Base-by-base conservation (phyloP, 2,329 filamentous ascomycete species). In the Neocatenulostroma microsporum region DNA sequence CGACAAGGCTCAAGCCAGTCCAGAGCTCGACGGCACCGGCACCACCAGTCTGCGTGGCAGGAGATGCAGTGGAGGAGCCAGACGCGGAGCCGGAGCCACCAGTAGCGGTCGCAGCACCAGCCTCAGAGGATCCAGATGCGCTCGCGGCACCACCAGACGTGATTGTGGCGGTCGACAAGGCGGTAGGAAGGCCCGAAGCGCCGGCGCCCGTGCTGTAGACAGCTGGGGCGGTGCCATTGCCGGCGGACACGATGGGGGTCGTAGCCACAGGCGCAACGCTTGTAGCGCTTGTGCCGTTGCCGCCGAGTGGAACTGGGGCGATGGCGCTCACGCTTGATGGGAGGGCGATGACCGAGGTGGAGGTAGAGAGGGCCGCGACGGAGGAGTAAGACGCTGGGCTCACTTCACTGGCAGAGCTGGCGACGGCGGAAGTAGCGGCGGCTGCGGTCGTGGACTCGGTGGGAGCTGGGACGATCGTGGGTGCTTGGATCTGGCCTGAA, bases 401-500 rank as follows among this genome's bases (percentile, higher is more conserved):
- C n/a, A n/a, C n/a, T n/a, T n/a, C n/a, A n/a, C n/a, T n/a, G n/a
- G n/a, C n/a, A n/a, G n/a, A n/a, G 11, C 40, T 28, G 33, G 39
- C 34, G 25, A 36, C 36, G 17, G 40, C 27, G 40, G 40, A 41
- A 37, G 31, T 37, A 21, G 26, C 35, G 23, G 23, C 23, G 23
- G n/a, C 23, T 24, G 23, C 23, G n/a, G 23, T n/a, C n/a, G 23
- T 24, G 30, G 30, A 21, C 11, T 9, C 30, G 8, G 30, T 18
- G 11, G 13, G 12, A 20, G 30, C 19, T n/a, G 30, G 18, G 9
- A 21, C 19, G 10, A 12, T 20, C 19, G 24, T 20, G 31, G 24
- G 21, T 30, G 25, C 27, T 28, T 47, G 45, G 17, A 48, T 42
- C 36, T 48, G 46, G 2, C 44, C 44, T 32, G 30, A n/a, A n/a